Percentiles rank a stretch among this genome's conserved stretches.
Evolutionary conservation across 2,329 filamentous ascomycete species (phyloP).

Genomic region (Thielaviopsis cerberus): DNA sequence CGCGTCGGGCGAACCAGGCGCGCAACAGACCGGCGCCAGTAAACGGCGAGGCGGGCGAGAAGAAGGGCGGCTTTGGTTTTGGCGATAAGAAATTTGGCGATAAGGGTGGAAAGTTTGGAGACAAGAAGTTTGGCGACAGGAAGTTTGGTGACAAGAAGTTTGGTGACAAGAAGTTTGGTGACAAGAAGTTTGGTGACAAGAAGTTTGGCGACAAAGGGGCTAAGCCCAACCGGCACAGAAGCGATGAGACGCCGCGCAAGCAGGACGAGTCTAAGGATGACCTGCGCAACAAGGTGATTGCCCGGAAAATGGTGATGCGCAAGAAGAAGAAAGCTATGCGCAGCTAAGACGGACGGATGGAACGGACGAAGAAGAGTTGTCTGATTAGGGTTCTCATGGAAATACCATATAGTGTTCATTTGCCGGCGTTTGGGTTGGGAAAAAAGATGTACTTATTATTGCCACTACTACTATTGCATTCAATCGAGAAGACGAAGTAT

Average conservation of each 20-base stretch:
- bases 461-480: too few relatives aligned
- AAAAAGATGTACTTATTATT: constrained; percentile 6
- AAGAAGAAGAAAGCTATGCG: constrained; percentile 11
- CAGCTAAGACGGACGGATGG: neutral
- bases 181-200: constrained; percentile 1
- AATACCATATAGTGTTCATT: constrained; percentile 4
- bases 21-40: constrained; percentile 1
- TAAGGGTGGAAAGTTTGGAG: neutral
- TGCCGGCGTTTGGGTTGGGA: constrained; percentile 11
- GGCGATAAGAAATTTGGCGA: constrained; percentile 17
- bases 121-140: neutral
- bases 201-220: too few relatives aligned
- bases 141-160: constrained; percentile 9
- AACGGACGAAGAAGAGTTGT: neutral
- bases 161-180: neutral
- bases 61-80: constrained; percentile 14
- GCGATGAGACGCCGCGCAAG: constrained; percentile 17
- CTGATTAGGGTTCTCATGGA: neutral
- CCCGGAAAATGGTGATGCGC: constrained; percentile 11
- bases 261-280: constrained; percentile 20
- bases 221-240: constrained; percentile 7
- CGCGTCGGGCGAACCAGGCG: constrained; percentile 33
- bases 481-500: too few relatives aligned
- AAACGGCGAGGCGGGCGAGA: constrained; percentile 30
- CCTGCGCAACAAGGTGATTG: constrained; percentile 9